Evolutionary conservation across 148 eudicot genomes (phyloP).

Genomic region (Silene latifolia): DNA sequence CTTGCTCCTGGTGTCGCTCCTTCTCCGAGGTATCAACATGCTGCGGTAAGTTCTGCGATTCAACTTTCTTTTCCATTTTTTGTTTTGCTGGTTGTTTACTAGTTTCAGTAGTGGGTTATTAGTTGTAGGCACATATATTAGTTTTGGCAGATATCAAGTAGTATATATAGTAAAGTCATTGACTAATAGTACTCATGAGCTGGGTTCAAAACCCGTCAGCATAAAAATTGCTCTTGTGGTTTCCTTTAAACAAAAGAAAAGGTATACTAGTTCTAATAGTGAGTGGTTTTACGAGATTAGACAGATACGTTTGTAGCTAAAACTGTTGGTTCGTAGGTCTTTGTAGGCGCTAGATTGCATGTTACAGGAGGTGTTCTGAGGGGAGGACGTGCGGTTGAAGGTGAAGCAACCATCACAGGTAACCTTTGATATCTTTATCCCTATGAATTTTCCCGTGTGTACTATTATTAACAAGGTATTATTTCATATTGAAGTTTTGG

Average conservation of each 20-base stretch:
- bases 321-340: constrained; percentile 56
- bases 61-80: not conserved
- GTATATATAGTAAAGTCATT: not conserved
- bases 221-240: not conserved
- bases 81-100: not conserved
- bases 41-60: constrained; percentile 63
- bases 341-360: constrained; percentile 97
- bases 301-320: constrained; percentile 17
- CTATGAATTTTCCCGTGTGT: not conserved
- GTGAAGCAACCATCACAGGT: constrained; percentile 90
- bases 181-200: not conserved
- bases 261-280: not conserved
- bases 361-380: constrained; percentile 92
- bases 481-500: constrained; percentile 59
- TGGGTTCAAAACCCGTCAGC: not conserved
- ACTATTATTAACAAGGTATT: constrained; percentile 4
- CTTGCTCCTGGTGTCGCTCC: constrained; percentile 98
- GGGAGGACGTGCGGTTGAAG: constrained; percentile 89
- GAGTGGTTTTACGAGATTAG: not conserved
- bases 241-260: not conserved
- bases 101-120: not conserved
- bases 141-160: not conserved
- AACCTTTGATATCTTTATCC: constrained; percentile 12
- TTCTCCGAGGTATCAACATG: constrained; percentile 93
- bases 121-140: constrained; percentile 4